A percentile compares a stretch with the other conserved stretches of the same genome.
These are phyloP conservation scores for Sphaerosporella brunnea DNA, from an alignment of 495 filamentous ascomycete species.

Conservation along the genomic window DNA sequence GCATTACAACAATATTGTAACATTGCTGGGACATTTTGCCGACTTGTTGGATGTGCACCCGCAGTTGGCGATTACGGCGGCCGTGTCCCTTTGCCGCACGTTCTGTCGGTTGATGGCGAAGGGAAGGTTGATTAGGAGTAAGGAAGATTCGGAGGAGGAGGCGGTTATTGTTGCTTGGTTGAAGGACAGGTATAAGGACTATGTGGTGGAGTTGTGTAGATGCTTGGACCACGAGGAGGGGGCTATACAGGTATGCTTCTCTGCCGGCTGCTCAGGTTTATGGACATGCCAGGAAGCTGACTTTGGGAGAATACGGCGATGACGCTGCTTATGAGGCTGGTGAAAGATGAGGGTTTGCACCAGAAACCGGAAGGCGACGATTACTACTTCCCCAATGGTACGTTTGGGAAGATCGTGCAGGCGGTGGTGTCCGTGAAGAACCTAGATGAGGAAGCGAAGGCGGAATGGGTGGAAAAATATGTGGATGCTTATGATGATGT, in stretches of 20 bases:
- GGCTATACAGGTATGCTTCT: slow-evolving; percentile 10
- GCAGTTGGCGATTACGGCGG: slow-evolving; percentile 34
- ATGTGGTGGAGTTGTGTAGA: slow-evolving; percentile 37
- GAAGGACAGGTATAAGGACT: slow-evolving; percentile 52
- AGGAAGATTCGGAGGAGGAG: slow-evolving; percentile 51
- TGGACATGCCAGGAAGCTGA: slow-evolving; percentile 16
- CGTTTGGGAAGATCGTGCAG: slow-evolving; percentile 46
- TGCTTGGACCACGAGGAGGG: slow-evolving; percentile 37
- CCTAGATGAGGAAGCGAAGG: slow-evolving; percentile 37
- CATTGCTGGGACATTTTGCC: slow-evolving; percentile 43
- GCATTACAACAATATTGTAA: slow-evolving; percentile 83
- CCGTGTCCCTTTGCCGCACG: slow-evolving; percentile 72
- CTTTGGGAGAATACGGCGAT: slow-evolving; percentile 36
- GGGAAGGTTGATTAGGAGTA: slow-evolving; percentile 49
- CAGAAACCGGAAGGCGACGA: slow-evolving; percentile 38
- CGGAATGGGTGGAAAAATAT: slow-evolving; percentile 60
- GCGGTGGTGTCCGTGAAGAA: slow-evolving; percentile 39
- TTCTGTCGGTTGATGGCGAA: slow-evolving; percentile 65
- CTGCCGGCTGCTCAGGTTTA: slow-evolving; percentile 1
- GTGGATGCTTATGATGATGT: slow-evolving; percentile 68
- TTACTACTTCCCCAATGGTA: slow-evolving; percentile 42
- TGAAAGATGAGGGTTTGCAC: slow-evolving; percentile 57
- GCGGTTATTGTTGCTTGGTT: slow-evolving; percentile 61
- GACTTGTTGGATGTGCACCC: background rate
- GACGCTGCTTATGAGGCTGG: slow-evolving; percentile 60